phyloP scores from a whole-genome alignment of 2,329 filamentous ascomycete genomes.

The Pseudocercospora musae region DNA sequence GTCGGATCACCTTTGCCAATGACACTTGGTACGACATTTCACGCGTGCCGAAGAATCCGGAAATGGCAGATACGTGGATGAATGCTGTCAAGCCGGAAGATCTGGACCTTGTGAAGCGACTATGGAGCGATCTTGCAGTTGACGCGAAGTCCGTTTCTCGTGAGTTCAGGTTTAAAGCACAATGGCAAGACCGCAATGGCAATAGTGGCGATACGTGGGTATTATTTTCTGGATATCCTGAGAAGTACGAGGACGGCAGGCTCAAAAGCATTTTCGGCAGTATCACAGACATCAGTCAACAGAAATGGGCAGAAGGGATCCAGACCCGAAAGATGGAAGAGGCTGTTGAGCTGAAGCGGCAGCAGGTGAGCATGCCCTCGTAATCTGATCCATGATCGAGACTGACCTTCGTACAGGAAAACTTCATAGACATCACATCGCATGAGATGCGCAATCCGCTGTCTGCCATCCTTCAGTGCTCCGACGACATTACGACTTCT shows the following conservation, averaged over 20 bases:
- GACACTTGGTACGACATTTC: constrained; percentile 72
- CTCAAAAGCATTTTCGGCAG: constrained; percentile 75
- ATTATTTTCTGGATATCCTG: constrained; percentile 71
- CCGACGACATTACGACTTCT: constrained; percentile 66
- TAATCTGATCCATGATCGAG: constrained; percentile 26
- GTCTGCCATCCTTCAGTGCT: constrained; percentile 71
- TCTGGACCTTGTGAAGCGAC: constrained; percentile 53
- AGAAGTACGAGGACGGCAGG: constrained; percentile 60
- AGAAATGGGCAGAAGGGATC: constrained; percentile 79
- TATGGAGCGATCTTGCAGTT: constrained; percentile 64
- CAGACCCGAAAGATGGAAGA: constrained; percentile 76
- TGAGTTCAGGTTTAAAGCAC: constrained; percentile 72
- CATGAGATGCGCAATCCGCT: constrained; percentile 65
- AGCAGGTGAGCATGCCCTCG: constrained; percentile 50
- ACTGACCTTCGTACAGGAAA: constrained; percentile 30
- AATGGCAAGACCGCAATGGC: constrained; percentile 59
- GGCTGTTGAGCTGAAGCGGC: constrained; percentile 74
- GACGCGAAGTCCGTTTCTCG: constrained; percentile 62
- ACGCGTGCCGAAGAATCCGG: constrained; percentile 57
- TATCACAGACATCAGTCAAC: constrained; percentile 80
- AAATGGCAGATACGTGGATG: constrained; percentile 66
- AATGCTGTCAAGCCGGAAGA: constrained; percentile 68
- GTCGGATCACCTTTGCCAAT: constrained; percentile 75
- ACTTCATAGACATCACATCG: constrained; percentile 40
- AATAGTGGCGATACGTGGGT: constrained; percentile 69